These are phyloP conservation scores for Lodderomyces theae DNA, from an alignment of 1,139 yeast species.

Conservation along the genomic window DNA sequence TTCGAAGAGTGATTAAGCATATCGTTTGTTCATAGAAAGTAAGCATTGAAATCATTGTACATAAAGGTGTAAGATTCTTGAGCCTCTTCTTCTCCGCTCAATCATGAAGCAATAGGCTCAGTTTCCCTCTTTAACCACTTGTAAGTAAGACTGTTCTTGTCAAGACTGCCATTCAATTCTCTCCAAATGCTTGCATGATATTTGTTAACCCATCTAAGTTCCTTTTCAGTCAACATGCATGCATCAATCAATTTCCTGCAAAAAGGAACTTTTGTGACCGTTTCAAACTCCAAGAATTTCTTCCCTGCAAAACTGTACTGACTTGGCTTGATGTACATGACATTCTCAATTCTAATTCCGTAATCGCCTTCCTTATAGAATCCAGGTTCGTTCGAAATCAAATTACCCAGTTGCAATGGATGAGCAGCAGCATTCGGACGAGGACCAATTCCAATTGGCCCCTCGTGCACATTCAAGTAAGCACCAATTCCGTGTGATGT, in stretches of 20 bases:
- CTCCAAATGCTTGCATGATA: slow-evolving; percentile 68
- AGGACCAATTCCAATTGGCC: slow-evolving; percentile 90
- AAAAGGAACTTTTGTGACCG: slow-evolving; percentile 88
- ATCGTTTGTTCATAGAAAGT: background rate
- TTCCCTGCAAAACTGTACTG: slow-evolving; percentile 46
- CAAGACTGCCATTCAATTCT: slow-evolving; percentile 46
- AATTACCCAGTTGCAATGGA: slow-evolving; percentile 65
- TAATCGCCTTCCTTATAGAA: slow-evolving; percentile 88
- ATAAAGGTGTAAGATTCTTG: background rate
- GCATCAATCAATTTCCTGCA: slow-evolving; percentile 26
- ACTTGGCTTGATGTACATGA: slow-evolving; percentile 59
- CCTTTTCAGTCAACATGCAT: slow-evolving; percentile 51
- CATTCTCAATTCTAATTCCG: slow-evolving; percentile 92
- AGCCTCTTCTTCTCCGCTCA: background rate
- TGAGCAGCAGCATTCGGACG: slow-evolving; percentile 47
- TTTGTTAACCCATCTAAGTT: slow-evolving; percentile 62
- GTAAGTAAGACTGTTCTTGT: slow-evolving; percentile 51
- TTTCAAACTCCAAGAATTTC: slow-evolving; percentile 71
- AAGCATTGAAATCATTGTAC: slow-evolving; percentile 1
- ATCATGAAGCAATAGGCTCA: slow-evolving; percentile 24
- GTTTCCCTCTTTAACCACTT: slow-evolving; percentile 82
- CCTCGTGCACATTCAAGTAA: slow-evolving; percentile 91
- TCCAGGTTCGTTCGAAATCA: slow-evolving; percentile 94
- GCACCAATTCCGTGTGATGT: slow-evolving; percentile 98
- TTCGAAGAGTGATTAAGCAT: slow-evolving; percentile 54